A percentile compares a stretch with the other conserved stretches of the same genome.
These are phyloP conservation scores for Penicillium olsonii DNA, from an alignment of 2,329 filamentous ascomycete genomes.

Conservation along the genomic window DNA sequence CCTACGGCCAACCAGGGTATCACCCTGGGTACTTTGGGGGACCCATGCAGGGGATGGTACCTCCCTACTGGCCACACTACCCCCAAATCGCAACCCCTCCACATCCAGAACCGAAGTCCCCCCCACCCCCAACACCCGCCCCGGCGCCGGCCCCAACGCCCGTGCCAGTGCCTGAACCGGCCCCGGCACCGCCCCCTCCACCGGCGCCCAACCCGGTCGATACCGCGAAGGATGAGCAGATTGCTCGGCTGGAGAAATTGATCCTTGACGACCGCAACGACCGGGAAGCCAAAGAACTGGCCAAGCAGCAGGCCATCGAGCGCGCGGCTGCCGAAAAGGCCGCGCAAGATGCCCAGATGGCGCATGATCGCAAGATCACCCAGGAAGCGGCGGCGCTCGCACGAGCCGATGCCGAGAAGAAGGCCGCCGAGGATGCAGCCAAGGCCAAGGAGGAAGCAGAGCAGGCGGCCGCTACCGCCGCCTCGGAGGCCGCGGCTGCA, in stretches of 20 bases:
- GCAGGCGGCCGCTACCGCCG: conserved; percentile 42
- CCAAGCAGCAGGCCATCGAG: conserved; percentile 47
- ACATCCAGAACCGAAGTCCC: conserved; percentile 29
- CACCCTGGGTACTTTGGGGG: conserved; percentile 31
- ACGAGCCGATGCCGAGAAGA: conserved; percentile 50
- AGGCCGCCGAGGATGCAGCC: conserved; percentile 50
- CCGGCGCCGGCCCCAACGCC: conserved; percentile 7
- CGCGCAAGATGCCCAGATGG: conserved; percentile 38
- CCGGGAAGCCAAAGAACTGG: conserved; percentile 41
- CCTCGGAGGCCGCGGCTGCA: conserved; percentile 40
- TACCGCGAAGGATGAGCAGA: conserved; percentile 57
- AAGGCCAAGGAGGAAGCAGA: conserved; percentile 49
- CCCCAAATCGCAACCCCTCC: conserved; percentile 37
- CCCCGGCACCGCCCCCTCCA: conserved; percentile 18
- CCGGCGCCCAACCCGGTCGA: conserved; percentile 43
- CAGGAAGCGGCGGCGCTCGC: conserved; percentile 50
- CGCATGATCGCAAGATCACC: conserved; percentile 45
- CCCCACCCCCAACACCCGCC: conserved; percentile 20
- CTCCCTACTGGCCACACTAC: conserved; percentile 38
- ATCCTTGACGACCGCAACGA: conserved; percentile 48
- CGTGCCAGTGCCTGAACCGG: conserved; percentile 14
- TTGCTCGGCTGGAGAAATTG: conserved; percentile 63
- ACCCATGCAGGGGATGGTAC: conserved; percentile 37
- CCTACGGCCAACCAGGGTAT: conserved; percentile 28
- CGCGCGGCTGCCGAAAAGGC: conserved; percentile 51